phyloP scores from a whole-genome alignment of 768 basidiomycete genomes.

The Russula vinacea region DNA sequence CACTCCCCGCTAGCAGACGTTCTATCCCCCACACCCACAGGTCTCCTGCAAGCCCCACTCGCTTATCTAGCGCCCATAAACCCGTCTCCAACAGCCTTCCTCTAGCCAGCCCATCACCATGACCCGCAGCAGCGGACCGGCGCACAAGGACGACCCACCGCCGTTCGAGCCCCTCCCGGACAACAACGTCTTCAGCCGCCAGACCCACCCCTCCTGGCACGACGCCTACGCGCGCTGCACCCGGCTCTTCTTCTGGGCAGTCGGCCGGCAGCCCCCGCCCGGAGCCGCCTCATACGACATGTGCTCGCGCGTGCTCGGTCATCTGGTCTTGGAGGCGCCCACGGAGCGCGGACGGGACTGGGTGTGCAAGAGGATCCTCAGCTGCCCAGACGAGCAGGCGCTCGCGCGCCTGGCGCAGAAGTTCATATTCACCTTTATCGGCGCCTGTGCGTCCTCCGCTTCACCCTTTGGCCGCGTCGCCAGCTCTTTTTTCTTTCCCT shows the following conservation, averaged over 20 bases:
- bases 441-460: slow-evolving; percentile 21
- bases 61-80: neutral
- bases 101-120: too few species aligned
- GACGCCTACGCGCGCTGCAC: slow-evolving; percentile 22
- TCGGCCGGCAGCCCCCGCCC: slow-evolving; percentile 20
- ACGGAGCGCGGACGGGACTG: slow-evolving; percentile 22
- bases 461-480: neutral
- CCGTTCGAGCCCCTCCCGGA: slow-evolving; percentile 25
- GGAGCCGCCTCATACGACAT: slow-evolving; percentile 24
- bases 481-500: neutral
- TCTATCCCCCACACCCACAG: neutral
- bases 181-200: slow-evolving; percentile 13
- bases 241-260: slow-evolving; percentile 27
- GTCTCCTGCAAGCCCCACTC: neutral
- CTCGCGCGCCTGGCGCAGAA: slow-evolving; percentile 26
- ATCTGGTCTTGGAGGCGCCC: slow-evolving; percentile 26
- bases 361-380: slow-evolving; percentile 25
- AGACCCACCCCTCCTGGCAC: slow-evolving; percentile 20
- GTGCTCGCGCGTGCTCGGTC: slow-evolving; percentile 25
- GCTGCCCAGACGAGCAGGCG: slow-evolving; percentile 23
- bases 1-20: neutral
- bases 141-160: neutral
- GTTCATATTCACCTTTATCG: slow-evolving; percentile 26
- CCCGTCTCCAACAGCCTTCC: neutral
- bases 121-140: slow-evolving; percentile 4